phyloP scores from a whole-genome alignment of 345 rosid species.

The Populus tremula region DNA sequence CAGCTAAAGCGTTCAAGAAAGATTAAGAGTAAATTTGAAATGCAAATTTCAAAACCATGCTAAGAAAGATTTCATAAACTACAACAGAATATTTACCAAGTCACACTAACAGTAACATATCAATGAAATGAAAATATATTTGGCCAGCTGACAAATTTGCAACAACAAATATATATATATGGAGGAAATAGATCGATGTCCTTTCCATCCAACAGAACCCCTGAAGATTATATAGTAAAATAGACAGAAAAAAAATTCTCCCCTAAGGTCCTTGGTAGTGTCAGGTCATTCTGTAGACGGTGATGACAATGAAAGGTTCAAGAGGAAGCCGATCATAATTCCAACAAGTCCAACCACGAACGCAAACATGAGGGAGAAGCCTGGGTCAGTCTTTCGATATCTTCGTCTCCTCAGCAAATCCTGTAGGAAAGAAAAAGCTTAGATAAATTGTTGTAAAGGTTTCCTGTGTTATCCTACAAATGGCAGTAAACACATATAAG shows the following conservation, averaged over 20 bases:
- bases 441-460: background rate
- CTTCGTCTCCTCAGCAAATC: slow-evolving; percentile 69
- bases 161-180: slow-evolving; percentile 7
- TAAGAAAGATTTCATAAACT: background rate
- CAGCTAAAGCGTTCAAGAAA: background rate
- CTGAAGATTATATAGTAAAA: slow-evolving; percentile 30
- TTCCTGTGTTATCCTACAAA: background rate
- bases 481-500: background rate
- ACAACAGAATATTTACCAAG: background rate
- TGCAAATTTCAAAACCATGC: background rate
- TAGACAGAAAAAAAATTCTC: slow-evolving; percentile 1
- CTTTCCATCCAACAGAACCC: slow-evolving; percentile 25
- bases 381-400: slow-evolving; percentile 44
- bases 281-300: slow-evolving; percentile 34
- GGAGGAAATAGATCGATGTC: slow-evolving; percentile 8
- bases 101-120: slow-evolving; percentile 15
- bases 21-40: background rate
- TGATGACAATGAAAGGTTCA: slow-evolving; percentile 62
- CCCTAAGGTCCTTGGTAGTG: background rate
- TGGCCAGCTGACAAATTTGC: slow-evolving; percentile 13
- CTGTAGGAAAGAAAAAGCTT: slow-evolving; percentile 30
- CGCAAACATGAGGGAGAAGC: slow-evolving; percentile 72
- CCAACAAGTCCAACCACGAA: slow-evolving; percentile 76
- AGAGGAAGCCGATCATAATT: slow-evolving; percentile 66
- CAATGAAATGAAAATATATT: slow-evolving; percentile 28